Evolutionary conservation across 225 moss, liverwort and hornwort genomes (phyloP), one percentile per base, ranked within the genome.

Genomic region (Neckera pumila): DNA sequence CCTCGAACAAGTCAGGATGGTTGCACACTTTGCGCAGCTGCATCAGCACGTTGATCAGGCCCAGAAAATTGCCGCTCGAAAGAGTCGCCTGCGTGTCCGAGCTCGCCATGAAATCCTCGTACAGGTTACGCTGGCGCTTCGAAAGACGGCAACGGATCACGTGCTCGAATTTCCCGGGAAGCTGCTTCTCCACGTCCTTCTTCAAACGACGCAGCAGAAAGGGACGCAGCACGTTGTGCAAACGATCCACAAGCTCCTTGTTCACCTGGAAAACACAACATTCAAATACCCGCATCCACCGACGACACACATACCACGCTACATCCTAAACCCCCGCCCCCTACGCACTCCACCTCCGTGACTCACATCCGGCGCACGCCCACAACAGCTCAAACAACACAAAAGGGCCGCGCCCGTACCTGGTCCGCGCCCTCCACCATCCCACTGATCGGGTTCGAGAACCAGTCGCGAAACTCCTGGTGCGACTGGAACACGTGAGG

Each of bases 171-270:
- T 98, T 98, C n/a, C 95, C 95, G 45, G 98, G 98, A 71, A 98
- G 96, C 86, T 98, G 98, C 90, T 98, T 98, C 93, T 98, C 98
- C 88, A 98, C 98, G 91, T 98, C 98, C 90, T 98, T 95, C 93
- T 98, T 98, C 92, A 98, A 88, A 45, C 98, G 96, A 70, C 98
- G 95, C 62, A 98, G 90, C 90, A 98, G 90, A 76, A 98, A 98
- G 21, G 98, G 98, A 43, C 98, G 94, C 85, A 98, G 92, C 56
- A 98, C 98, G 93, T 98, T 98, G 93, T 98, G 98, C 85, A 98
- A 80, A 67, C 98, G 97, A 85, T 98, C 98, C 92, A 98, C 97
- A 17, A 98, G 91, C 92, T 98, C 98, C 93, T 96, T 98, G 89
- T 98, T 98, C 74, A 98, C 92, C 94, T 94, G 91, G 12, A 73